Percentiles rank a stretch among this genome's conserved stretches.
Evolutionary conservation across 441 rosid genomes (phyloP).

Genomic region (Euphorbia celastroides): DNA sequence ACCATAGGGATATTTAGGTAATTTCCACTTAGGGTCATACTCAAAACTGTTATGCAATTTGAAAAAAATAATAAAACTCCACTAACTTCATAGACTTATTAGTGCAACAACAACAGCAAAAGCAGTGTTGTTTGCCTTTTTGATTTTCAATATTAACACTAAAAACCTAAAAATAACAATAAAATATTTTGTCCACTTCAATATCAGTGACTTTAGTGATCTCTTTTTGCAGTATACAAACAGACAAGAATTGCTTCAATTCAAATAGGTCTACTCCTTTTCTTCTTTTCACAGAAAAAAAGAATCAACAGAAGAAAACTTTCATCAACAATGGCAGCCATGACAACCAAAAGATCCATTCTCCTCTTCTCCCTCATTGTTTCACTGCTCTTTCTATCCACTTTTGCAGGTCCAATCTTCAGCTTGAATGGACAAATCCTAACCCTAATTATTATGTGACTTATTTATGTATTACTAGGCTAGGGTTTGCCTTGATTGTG

Average conservation of each 20-base stretch:
- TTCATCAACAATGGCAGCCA: conserved; percentile 28
- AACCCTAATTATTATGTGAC: too few relatives aligned
- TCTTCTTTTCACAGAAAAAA: conserved; percentile 14
- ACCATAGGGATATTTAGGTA: conserved; percentile 22
- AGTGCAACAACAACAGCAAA: conserved; percentile 68
- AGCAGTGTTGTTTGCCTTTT: conserved; percentile 66
- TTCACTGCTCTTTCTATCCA: conserved; percentile 45
- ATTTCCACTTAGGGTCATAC: conserved; percentile 23
- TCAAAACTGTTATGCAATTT: conserved; percentile 17
- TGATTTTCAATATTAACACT: conserved; percentile 26
- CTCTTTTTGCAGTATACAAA: neutral
- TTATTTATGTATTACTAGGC: too few relatives aligned
- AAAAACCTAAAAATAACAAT: conserved; percentile 20
- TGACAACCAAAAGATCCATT: conserved; percentile 34
- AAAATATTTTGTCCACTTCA: conserved; percentile 7
- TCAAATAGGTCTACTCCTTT: neutral
- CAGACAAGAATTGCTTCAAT: conserved; percentile 10
- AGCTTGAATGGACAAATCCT: too few relatives aligned
- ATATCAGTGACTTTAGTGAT: conserved; percentile 9
- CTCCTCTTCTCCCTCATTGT: conserved; percentile 58
- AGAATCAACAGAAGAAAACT: conserved; percentile 3
- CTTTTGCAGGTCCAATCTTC: conserved; percentile 48
- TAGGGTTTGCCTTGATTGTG: neutral
- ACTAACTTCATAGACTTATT: conserved; percentile 57
- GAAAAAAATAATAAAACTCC: conserved; percentile 30